A percentile compares a stretch with the other conserved stretches of the same genome.
Conservation (phyloP, 1,284 basidiomycete genomes). For the Meripilus lineatus region DNA sequence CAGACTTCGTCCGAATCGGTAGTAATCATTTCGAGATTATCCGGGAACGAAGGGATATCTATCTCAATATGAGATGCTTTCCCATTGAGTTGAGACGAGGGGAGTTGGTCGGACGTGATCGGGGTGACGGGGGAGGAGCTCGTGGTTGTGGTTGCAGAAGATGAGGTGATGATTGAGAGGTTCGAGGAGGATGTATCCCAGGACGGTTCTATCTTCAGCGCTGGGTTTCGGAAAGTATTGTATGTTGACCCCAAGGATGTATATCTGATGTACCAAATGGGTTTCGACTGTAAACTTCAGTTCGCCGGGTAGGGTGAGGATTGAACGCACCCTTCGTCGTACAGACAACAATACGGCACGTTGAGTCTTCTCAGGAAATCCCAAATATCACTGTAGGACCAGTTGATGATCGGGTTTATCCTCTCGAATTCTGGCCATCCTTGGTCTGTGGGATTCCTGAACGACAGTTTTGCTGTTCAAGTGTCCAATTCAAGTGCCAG, state of each 20-base stretch:
- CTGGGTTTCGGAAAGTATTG: constrained; percentile 92
- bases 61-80: background rate
- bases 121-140: constrained; percentile 8
- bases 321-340: constrained; percentile 88
- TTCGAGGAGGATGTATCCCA: constrained; percentile 11
- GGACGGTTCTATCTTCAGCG: constrained; percentile 45
- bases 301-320: no score
- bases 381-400: constrained; percentile 92
- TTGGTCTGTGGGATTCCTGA: constrained; percentile 76
- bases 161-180: constrained; percentile 1
- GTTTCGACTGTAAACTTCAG: no score
- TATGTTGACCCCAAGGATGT: constrained; percentile 94
- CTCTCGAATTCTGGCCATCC: constrained; percentile 90
- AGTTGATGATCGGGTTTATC: constrained; percentile 95
- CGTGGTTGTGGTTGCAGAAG: constrained; percentile 1
- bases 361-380: constrained; percentile 71
- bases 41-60: constrained; percentile 10
- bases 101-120: background rate
- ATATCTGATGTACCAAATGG: no score
- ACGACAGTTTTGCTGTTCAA: constrained; percentile 55
- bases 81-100: background rate
- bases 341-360: constrained; percentile 85
- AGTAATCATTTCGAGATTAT: constrained; percentile 12
- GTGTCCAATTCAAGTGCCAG: constrained; percentile 1
- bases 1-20: constrained; percentile 15